Conservation (phyloP, 176 grass and related monocot species). For the Oryza meridionalis region DNA sequence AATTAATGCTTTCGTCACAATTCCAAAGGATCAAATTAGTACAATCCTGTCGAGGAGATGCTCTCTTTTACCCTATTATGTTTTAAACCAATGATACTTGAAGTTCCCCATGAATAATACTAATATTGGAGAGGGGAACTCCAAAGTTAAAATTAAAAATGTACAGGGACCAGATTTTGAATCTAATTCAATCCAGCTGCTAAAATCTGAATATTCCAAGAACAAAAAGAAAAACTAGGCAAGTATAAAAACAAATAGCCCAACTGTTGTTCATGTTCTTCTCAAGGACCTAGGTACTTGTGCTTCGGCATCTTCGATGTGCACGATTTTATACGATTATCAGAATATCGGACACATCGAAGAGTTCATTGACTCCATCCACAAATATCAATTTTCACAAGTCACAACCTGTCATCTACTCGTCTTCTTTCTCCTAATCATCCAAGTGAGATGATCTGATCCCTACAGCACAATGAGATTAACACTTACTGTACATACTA, state of each 20-base stretch:
- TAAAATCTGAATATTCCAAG: neutral
- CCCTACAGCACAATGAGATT: neutral
- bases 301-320: constrained; percentile 19
- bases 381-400: neutral
- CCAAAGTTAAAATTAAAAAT: neutral
- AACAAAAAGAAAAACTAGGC: neutral
- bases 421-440: neutral
- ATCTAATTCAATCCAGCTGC: neutral
- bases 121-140: neutral
- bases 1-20: neutral
- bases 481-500: neutral
- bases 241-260: neutral
- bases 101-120: neutral
- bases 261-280: neutral
- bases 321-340: neutral
- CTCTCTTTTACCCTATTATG: neutral
- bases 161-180: neutral
- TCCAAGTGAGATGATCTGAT: neutral
- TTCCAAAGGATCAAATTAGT: neutral
- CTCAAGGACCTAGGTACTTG: neutral
- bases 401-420: neutral
- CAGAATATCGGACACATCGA: neutral
- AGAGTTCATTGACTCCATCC: neutral
- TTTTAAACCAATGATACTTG: neutral
- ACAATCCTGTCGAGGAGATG: neutral